phyloP scores from a whole-genome alignment of 371 early-diverging fungal species.

The Homolaphlyctis polyrhiza region DNA sequence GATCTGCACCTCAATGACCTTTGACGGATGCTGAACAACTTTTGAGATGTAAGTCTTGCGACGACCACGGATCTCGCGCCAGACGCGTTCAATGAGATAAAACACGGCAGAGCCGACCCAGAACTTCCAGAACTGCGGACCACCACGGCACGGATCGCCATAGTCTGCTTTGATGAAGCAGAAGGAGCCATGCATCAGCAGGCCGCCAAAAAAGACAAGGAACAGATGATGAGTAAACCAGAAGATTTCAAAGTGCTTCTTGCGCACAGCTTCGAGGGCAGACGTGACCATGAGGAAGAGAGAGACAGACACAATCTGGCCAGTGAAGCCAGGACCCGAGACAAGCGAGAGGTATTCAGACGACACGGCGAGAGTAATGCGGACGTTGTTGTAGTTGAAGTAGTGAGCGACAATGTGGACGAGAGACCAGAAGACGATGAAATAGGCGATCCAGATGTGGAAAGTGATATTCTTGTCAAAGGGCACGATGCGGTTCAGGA shows the following conservation, averaged over 20 bases:
- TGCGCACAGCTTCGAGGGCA: slow-evolving; percentile 53
- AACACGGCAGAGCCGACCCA: slow-evolving; percentile 62
- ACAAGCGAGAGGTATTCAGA: slow-evolving; percentile 35
- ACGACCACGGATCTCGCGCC: slow-evolving; percentile 67
- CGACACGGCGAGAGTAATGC: slow-evolving; percentile 18
- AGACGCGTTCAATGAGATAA: slow-evolving; percentile 66
- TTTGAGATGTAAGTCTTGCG: slow-evolving; percentile 61
- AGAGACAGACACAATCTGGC: slow-evolving; percentile 65
- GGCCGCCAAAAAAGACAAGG: slow-evolving; percentile 69
- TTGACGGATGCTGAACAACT: slow-evolving; percentile 58
- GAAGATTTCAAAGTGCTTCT: slow-evolving; percentile 71
- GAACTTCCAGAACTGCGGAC: slow-evolving; percentile 76
- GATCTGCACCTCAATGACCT: slow-evolving; percentile 68
- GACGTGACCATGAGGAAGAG: slow-evolving; percentile 68
- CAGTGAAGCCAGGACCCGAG: slow-evolving; percentile 71
- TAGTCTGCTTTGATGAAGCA: slow-evolving; percentile 74
- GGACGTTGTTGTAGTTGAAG: slow-evolving; percentile 60
- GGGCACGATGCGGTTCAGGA: slow-evolving; percentile 68
- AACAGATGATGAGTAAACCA: slow-evolving; percentile 85
- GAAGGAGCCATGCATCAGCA: slow-evolving; percentile 78
- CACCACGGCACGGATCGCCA: slow-evolving; percentile 57
- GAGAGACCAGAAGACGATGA: slow-evolving; percentile 65
- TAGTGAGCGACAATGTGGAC: slow-evolving; percentile 70
- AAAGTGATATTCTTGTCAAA: slow-evolving; percentile 77
- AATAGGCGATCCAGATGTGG: slow-evolving; percentile 75